phyloP scores from a whole-genome alignment of 768 basidiomycete species.

The Panellus pusillus region DNA sequence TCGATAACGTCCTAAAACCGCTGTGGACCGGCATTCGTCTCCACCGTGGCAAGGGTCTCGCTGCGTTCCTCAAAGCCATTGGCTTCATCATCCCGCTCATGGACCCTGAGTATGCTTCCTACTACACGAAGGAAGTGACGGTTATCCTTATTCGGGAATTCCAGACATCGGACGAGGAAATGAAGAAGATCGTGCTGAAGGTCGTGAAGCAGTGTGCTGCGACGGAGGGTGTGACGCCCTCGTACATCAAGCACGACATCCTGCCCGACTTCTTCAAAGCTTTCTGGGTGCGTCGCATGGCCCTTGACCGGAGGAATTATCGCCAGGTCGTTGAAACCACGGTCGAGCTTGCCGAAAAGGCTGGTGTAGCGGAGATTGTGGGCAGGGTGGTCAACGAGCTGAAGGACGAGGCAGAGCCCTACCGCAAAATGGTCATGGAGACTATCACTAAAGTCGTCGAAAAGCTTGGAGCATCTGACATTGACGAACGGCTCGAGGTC shows the following conservation, averaged over 20 bases:
- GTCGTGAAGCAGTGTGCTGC: conserved; percentile 99
- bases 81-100: conserved; percentile 99
- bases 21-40: conserved; percentile 92
- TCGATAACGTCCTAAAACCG: conserved; percentile 95
- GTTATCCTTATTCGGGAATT: conserved; percentile 98
- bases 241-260: conserved; percentile 97
- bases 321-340: conserved; percentile 98
- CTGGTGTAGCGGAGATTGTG: conserved; percentile 95
- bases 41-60: conserved; percentile 92
- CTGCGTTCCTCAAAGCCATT: conserved; percentile 95
- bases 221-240: conserved; percentile 95
- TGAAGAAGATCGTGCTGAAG: conserved; percentile 99
- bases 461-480: conserved; percentile 93
- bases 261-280: conserved; percentile 99
- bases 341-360: conserved; percentile 95
- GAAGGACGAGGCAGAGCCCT: conserved; percentile 88
- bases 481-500: conserved; percentile 94
- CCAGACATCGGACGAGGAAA: conserved; percentile 99
- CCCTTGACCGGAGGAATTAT: conserved; percentile 93
- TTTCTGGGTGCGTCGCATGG: conserved; percentile 99
- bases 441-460: conserved; percentile 97
- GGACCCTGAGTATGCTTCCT: conserved; percentile 99
- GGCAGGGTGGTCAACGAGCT: conserved; percentile 85
- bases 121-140: conserved; percentile 98
- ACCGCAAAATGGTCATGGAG: conserved; percentile 99